These are phyloP conservation scores for Stipa capillata DNA, from an alignment of 176 grass and related monocot genomes.

Conservation along the genomic window DNA sequence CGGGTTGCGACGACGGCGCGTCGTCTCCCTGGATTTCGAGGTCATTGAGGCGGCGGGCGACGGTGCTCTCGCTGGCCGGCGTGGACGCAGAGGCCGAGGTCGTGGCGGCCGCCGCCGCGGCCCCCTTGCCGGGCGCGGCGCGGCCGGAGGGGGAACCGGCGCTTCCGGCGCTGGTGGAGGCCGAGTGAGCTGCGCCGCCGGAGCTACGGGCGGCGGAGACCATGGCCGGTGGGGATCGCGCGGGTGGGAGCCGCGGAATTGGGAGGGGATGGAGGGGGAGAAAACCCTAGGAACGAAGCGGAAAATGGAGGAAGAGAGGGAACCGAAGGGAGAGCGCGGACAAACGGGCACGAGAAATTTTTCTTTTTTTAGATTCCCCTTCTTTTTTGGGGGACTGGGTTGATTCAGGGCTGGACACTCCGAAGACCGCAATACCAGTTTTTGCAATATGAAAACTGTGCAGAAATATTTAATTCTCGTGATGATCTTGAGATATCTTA, in stretches of 20 bases:
- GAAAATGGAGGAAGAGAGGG: conserved; percentile 1
- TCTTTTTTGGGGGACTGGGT: background rate
- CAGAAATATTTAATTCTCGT: no score
- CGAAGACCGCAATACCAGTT: no score
- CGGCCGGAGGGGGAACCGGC: conserved; percentile 52
- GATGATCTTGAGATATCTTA: no score
- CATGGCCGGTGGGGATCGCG: conserved; percentile 24
- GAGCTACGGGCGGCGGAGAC: conserved; percentile 33
- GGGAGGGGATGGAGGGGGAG: background rate
- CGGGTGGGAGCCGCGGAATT: background rate
- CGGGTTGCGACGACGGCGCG: conserved; percentile 49
- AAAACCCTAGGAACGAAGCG: conserved; percentile 54
- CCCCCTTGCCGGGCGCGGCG: conserved; percentile 2
- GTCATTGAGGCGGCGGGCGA: conserved; percentile 56
- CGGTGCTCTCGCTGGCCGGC: conserved; percentile 67
- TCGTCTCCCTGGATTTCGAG: conserved; percentile 69
- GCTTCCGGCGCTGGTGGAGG: conserved; percentile 57
- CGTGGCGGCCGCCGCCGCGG: conserved; percentile 19
- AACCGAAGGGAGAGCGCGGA: conserved; percentile 34
- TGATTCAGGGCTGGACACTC: no score
- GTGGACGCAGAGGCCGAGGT: conserved; percentile 46
- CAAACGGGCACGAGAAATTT: conserved; percentile 24
- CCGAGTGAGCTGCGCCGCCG: conserved; percentile 44
- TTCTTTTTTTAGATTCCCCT: background rate
- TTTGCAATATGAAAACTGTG: no score